Base-by-base conservation (phyloP, 2,329 filamentous ascomycete species). In the Hypoxylon sp. region DNA sequence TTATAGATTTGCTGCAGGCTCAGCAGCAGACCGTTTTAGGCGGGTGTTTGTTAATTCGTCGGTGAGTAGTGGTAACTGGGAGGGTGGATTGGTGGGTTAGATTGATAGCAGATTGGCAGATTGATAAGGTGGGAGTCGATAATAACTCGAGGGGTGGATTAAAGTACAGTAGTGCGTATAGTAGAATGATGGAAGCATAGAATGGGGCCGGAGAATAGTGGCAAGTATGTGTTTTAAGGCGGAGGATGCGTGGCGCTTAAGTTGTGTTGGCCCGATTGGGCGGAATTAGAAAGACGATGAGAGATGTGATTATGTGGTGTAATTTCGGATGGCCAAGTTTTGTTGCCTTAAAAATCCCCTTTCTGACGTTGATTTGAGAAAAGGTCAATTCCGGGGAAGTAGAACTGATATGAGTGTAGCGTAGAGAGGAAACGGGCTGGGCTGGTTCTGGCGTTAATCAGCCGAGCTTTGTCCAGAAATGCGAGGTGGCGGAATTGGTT, bases 1-100 rank as follows among this genome's bases (percentile, higher is more conserved):
- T 45, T 21, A 23, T 75, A 74, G 78, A 60, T 59, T 65, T 64
- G 68, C 65, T 72, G 66, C 70, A 72, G 61, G 58, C 13, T 65
- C 70, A 63, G 60, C 67, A 64, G 58, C 64, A 64, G 73, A 72
- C 67, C 56, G 70, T 60, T 60, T 68, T 23, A 36, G 46, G 38
- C 32, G 41, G 45, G n/a, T 56, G 41, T 50, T 57, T 36, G 52
- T 51, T 67, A 60, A 61, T 67, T 69, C 60, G 60, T 57, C 30
- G 55, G 57, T 53, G 46, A 36, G 48, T 49, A 21, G 17, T 49
- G 43, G 17, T 30, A 28, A 34, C 28, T 46, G 10, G 45, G 45
- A 50, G 55, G 41, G 25, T 52, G 36, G 48, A 17, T 48, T 60
- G 48, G 46, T 45, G 17, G 45, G 46, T 30, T 60, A 46, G 53